Percentiles rank a stretch among this genome's conserved stretches.
These are phyloP conservation scores for Thielaviopsis ethacetica DNA, from an alignment of 2,329 filamentous ascomycete genomes.

Conservation along the genomic window DNA sequence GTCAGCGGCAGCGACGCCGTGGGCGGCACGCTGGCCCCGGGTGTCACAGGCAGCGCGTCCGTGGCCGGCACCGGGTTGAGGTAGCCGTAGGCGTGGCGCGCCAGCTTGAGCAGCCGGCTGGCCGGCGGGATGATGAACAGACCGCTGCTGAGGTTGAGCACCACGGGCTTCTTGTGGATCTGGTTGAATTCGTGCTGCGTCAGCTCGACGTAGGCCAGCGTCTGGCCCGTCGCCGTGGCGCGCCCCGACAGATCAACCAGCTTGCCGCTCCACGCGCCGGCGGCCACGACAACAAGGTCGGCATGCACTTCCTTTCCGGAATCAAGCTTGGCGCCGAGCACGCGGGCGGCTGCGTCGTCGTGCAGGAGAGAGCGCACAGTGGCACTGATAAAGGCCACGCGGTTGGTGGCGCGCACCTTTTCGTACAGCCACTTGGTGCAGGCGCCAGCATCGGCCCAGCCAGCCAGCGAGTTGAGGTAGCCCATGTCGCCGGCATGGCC, in stretches of 20 bases:
- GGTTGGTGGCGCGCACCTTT: constrained; percentile 34
- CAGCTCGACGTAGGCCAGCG: constrained; percentile 61
- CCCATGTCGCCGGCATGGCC: constrained; percentile 45
- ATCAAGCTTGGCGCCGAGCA: constrained; percentile 35
- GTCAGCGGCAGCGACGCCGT: constrained; percentile 21
- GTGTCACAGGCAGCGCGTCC: constrained; percentile 20
- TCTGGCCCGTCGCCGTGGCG: constrained; percentile 67
- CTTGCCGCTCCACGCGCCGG: constrained; percentile 72
- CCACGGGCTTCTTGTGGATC: constrained; percentile 51
- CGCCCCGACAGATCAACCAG: constrained; percentile 65
- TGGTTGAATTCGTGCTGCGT: constrained; percentile 51
- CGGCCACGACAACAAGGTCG: constrained; percentile 63
- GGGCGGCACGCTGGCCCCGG: constrained; percentile 13
- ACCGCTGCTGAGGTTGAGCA: constrained; percentile 54
- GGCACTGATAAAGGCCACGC: constrained; percentile 38
- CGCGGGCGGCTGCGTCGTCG: constrained; percentile 20
- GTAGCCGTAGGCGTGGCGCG: constrained; percentile 54
- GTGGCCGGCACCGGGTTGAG: constrained; percentile 30
- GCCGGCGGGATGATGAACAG: constrained; percentile 60
- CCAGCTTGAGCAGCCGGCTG: constrained; percentile 47
- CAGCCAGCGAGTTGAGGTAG: constrained; percentile 57
- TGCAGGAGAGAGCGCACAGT: constrained; percentile 28
- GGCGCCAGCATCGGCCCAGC: constrained; percentile 66
- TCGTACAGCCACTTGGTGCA: constrained; percentile 49
- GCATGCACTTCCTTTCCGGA: constrained; percentile 37